Conservation (phyloP, 305 asterid species). For the Rubia peregrina region DNA sequence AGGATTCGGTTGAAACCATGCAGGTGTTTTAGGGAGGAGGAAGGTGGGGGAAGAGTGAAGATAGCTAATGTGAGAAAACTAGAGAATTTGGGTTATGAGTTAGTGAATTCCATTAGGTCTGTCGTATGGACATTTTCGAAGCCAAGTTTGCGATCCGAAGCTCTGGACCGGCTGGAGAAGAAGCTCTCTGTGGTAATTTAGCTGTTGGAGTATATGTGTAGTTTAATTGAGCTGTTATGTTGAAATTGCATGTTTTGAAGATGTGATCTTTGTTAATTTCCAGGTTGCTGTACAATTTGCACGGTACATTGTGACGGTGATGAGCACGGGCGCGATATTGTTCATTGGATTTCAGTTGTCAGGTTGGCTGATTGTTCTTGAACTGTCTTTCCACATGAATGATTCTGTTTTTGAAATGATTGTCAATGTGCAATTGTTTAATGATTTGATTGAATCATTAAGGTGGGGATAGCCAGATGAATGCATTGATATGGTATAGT, state of each 20-base stretch:
- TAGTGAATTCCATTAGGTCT: slow-evolving; percentile 44
- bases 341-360: slow-evolving; percentile 83
- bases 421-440: background rate
- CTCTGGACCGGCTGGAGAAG: slow-evolving; percentile 65
- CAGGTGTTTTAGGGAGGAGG: slow-evolving; percentile 61
- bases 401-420: background rate
- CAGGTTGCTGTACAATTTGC: slow-evolving; percentile 77
- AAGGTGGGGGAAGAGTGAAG: slow-evolving; percentile 20
- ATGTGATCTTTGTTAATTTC: slow-evolving; percentile 15
- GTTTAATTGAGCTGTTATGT: background rate
- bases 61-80: slow-evolving; percentile 17
- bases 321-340: slow-evolving; percentile 76
- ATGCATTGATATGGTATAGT: slow-evolving; percentile 81
- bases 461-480: slow-evolving; percentile 93
- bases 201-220: background rate
- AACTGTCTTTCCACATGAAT: background rate
- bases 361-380: slow-evolving; percentile 36
- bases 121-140: slow-evolving; percentile 78
- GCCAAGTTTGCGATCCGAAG: slow-evolving; percentile 65
- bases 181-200: slow-evolving; percentile 36
- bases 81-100: slow-evolving; percentile 22
- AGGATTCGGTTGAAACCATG: slow-evolving; percentile 40
- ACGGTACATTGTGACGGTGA: slow-evolving; percentile 78
- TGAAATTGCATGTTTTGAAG: slow-evolving; percentile 3
- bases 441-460: background rate